phyloP scores from a whole-genome alignment of 129 eudicot genomes.

The Flaveria linearis region DNA sequence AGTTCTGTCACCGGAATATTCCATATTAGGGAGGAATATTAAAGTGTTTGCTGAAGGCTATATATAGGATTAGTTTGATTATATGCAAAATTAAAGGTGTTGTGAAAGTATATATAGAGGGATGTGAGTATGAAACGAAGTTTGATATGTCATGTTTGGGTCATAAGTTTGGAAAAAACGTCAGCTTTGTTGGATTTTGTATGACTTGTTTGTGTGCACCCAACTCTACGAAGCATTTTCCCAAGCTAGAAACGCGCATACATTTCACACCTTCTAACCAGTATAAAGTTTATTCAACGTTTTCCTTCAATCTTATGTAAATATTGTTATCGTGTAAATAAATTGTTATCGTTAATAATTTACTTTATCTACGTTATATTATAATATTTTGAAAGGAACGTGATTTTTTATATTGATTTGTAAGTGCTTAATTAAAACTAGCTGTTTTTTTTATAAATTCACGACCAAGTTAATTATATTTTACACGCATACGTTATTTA shows the following conservation, averaged over 20 bases:
- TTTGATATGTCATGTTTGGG: background rate
- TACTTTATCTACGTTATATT: too few species aligned
- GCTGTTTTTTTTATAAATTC: too few species aligned
- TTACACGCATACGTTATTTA: too few species aligned
- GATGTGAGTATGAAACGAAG: background rate
- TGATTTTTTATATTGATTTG: too few species aligned
- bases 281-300: too few species aligned
- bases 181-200: constrained; percentile 14
- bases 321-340: too few species aligned
- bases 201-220: constrained; percentile 11
- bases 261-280: too few species aligned
- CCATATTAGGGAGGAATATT: constrained; percentile 20
- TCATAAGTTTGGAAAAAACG: constrained; percentile 8
- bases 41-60: constrained; percentile 2
- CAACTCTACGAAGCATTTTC: background rate
- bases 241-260: background rate
- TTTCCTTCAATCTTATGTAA: too few species aligned
- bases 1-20: constrained; percentile 38
- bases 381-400: too few species aligned
- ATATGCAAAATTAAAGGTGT: constrained; percentile 21
- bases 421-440: too few species aligned
- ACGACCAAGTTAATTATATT: too few species aligned
- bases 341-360: too few species aligned
- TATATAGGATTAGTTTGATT: constrained; percentile 20
- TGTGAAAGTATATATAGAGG: constrained; percentile 27